Base-by-base conservation (phyloP, 169 alveolate genomes). In the Plasmodium chabaudi region DNA sequence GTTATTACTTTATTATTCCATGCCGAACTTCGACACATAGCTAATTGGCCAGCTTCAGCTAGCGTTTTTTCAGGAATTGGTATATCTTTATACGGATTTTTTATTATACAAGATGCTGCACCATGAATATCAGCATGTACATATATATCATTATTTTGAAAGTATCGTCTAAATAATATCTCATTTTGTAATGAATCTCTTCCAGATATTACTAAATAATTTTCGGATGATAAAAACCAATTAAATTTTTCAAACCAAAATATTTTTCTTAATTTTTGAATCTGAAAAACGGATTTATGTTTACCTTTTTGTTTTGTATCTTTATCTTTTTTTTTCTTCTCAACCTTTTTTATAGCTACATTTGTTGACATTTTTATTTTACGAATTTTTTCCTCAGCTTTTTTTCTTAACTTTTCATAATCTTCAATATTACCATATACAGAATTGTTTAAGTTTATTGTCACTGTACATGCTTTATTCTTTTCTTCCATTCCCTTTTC, bases 101-200 rank as follows among this genome's bases (percentile, higher is more conserved):
- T 98, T 19, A 98, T 95, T 25, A 98, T 94, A 79, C 98, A 97
- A n/a, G 99, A 94, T 12, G 99, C 96, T 12, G 99, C 99, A 21
- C 99, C 99, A 63, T 97, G 98, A 55, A 97, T 94, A 87, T 98
- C 99, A 1, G 99, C 99, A 79, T 98, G 99, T 64, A 98, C 97
- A 87, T 97, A 98, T 46, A 98, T 47, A 79, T 98, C 99, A 56
- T 96, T 96, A 55, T 95, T 95, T 51, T 94, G 94, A 88, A 98
- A 88, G 86, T 98, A 98, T 72, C 97, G 95, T 89, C 98, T 96
- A 72, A 97, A 98, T 64, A 98, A 93, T 59, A 96, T 94, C 87
- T 98, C 99, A 79, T 98, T 98, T 89, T 98, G 98, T 68, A 96
- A 89, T 4, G 99, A 98, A 88, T 98, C 99, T 25, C 97, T 95